Evolutionary conservation across 192 early-diverging fungal species (phyloP).

Genomic region (Gryganskiella cystojenkinii): DNA sequence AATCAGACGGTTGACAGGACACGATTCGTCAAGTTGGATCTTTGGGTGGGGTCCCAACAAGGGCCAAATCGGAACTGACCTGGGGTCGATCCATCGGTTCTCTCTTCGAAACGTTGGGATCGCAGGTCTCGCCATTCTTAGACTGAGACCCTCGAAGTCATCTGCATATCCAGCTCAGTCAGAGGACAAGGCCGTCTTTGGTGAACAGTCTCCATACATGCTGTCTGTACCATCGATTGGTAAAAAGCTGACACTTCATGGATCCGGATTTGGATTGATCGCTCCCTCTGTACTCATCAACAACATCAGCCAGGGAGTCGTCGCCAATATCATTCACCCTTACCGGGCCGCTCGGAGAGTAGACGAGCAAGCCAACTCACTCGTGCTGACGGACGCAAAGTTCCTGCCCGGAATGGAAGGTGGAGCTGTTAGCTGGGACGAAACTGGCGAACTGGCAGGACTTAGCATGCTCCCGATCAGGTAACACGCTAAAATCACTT

Average conservation of each 20-base stretch:
- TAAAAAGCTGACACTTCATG: conserved; percentile 38
- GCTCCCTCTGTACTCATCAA: conserved; percentile 50
- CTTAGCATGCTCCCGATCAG: conserved; percentile 51
- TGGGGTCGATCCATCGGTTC: conserved; percentile 46
- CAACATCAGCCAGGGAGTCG: conserved; percentile 54
- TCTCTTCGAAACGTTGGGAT: conserved; percentile 47
- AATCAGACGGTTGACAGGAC: conserved; percentile 32
- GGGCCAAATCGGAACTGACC: conserved; percentile 39
- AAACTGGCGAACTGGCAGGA: conserved; percentile 44
- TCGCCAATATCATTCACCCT: conserved; percentile 46
- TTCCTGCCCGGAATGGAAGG: conserved; percentile 56
- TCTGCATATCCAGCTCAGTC: background rate
- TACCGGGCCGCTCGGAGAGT: conserved; percentile 42
- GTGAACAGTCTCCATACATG: conserved; percentile 18
- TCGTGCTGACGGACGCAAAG: conserved; percentile 47
- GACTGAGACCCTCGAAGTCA: conserved; percentile 6
- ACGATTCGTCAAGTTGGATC: conserved; percentile 39
- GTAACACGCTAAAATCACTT: conserved; percentile 2
- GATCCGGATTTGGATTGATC: conserved; percentile 52
- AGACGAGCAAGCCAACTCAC: conserved; percentile 31
- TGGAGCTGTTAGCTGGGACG: conserved; percentile 49
- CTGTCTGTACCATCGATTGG: conserved; percentile 38
- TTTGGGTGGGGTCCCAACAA: conserved; percentile 44
- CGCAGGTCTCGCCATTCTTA: conserved; percentile 39
- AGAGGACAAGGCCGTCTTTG: background rate